Percentiles rank a stretch among this genome's conserved stretches.
These are phyloP conservation scores for Heterobasidion parviporum DNA, from an alignment of 1,284 basidiomycete genomes.

Conservation along the genomic window DNA sequence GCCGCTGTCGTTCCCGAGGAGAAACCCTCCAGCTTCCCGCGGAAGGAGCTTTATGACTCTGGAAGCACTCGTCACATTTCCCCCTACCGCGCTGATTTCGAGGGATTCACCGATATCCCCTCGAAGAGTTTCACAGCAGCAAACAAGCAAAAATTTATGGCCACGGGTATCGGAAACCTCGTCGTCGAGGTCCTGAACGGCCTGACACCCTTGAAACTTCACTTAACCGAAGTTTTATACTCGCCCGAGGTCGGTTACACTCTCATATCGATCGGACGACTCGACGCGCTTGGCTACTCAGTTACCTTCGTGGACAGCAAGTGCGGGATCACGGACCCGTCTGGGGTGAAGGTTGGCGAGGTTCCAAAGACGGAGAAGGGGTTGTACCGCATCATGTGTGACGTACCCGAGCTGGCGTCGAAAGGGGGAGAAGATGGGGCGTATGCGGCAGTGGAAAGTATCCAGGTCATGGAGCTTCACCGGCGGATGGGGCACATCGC, in stretches of 20 bases:
- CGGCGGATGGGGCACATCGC: background rate
- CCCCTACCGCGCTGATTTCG: constrained; percentile 26
- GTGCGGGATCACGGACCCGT: no score
- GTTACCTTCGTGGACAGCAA: constrained; percentile 17
- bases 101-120: constrained; percentile 18
- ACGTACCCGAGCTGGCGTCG: no score
- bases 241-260: constrained; percentile 25
- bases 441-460: background rate
- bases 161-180: constrained; percentile 25
- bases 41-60: constrained; percentile 18
- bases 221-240: constrained; percentile 27
- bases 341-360: no score
- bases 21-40: no score
- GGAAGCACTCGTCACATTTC: constrained; percentile 31
- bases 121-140: constrained; percentile 22
- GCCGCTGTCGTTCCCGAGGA: no score
- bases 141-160: constrained; percentile 25
- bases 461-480: background rate
- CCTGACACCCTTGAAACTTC: constrained; percentile 14
- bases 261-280: constrained; percentile 24
- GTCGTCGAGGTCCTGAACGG: constrained; percentile 29
- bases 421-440: no score
- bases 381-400: no score
- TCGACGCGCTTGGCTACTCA: constrained; percentile 23
- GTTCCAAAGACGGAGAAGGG: no score